A percentile compares a stretch with the other conserved stretches of the same genome.
These are phyloP conservation scores for Ormosia emarginata DNA, from an alignment of 306 rosid genomes.

Conservation along the genomic window DNA sequence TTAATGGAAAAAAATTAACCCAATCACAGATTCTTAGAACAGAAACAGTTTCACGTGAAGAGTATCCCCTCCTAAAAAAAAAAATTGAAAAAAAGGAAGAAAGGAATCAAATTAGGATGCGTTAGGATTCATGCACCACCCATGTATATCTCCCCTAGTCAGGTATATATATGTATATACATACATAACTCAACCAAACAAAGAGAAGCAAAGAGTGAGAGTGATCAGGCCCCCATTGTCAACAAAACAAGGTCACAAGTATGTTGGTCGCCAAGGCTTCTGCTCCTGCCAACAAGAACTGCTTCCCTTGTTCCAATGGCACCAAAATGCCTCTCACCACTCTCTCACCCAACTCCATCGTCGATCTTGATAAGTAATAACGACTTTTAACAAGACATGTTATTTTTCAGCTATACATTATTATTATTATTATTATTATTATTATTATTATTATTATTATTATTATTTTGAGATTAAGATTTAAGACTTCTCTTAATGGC, in stretches of 20 bases:
- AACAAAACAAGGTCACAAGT: background rate
- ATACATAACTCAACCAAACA: background rate
- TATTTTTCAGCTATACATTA: background rate
- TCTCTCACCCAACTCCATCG: slow-evolving; percentile 2
- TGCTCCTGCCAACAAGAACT: background rate
- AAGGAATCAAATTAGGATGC: background rate
- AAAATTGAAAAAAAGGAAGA: too few species aligned
- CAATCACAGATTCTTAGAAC: background rate
- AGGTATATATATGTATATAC: too few species aligned
- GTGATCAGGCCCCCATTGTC: background rate
- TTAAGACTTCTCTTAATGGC: too few species aligned
- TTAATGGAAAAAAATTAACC: background rate
- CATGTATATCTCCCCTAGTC: background rate
- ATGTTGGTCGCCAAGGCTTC: slow-evolving; percentile 17
- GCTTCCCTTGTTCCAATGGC: slow-evolving; percentile 14
- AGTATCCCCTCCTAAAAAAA: too few species aligned
- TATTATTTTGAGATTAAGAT: background rate
- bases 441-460: background rate
- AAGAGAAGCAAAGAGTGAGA: background rate
- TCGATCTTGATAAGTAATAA: slow-evolving; percentile 54
- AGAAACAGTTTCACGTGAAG: background rate
- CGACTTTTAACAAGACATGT: background rate
- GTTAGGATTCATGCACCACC: background rate
- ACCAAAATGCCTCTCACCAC: background rate
- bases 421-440: background rate